These are phyloP conservation scores for Dipodascopsis tothii DNA, from an alignment of 805 yeast genomes.

Conservation along the genomic window DNA sequence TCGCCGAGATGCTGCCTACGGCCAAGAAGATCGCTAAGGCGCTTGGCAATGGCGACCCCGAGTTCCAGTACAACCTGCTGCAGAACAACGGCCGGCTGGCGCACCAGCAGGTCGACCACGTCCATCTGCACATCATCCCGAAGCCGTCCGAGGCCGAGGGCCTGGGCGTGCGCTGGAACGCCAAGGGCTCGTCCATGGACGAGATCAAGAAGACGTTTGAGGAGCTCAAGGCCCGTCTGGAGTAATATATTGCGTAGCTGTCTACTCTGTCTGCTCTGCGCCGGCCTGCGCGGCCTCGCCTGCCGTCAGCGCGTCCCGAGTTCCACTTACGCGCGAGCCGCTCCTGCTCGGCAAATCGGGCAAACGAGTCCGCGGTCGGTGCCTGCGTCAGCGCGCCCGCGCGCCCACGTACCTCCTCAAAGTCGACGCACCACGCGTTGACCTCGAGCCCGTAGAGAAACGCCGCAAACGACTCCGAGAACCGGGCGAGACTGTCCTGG, in stretches of 20 bases:
- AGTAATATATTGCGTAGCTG: neutral
- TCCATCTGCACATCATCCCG: conserved; percentile 94
- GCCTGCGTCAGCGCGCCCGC: conserved; percentile 11
- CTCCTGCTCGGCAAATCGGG: conserved; percentile 8
- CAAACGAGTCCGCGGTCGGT: conserved; percentile 16
- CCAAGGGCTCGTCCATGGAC: conserved; percentile 66
- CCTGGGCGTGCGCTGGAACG: conserved; percentile 91
- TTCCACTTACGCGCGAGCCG: conserved; percentile 5
- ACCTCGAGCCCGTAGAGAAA: conserved; percentile 72
- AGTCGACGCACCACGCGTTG: conserved; percentile 84
- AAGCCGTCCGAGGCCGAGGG: conserved; percentile 70
- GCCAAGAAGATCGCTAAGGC: conserved; percentile 79
- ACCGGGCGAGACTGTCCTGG: conserved; percentile 53
- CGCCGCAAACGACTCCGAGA: conserved; percentile 73
- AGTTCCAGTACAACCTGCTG: conserved; percentile 72
- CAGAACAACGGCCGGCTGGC: conserved; percentile 91
- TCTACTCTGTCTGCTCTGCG: neutral
- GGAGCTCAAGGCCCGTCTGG: conserved; percentile 36
- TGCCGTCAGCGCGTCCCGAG: neutral
- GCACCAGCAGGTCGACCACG: conserved; percentile 91
- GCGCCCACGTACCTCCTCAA: conserved; percentile 30
- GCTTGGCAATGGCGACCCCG: conserved; percentile 49
- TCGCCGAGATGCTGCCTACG: conserved; percentile 78
- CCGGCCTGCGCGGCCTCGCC: neutral
- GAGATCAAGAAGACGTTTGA: conserved; percentile 62